Percentiles rank a stretch among this genome's conserved stretches.
Evolutionary conservation across 192 early-diverging fungal species (phyloP).

Genomic region (Backusella sp.): DNA sequence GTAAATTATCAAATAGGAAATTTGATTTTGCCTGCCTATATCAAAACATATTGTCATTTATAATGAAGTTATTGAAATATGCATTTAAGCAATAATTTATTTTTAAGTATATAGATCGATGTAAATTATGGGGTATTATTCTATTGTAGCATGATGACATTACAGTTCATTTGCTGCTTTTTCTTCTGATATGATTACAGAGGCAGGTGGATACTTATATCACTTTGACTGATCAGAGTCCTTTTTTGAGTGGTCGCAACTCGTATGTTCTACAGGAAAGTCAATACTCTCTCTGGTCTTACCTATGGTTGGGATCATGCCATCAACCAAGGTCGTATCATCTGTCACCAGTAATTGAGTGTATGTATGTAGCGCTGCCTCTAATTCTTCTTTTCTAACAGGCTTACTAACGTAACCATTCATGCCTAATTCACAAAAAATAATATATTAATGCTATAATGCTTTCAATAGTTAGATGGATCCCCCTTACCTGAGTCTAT

Average conservation of each 20-base stretch:
- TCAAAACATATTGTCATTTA: neutral
- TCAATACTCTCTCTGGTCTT: neutral
- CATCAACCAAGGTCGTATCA: neutral
- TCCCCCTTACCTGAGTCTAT: constrained; percentile 14
- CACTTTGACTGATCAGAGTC: neutral
- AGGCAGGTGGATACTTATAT: neutral
- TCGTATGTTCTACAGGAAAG: neutral
- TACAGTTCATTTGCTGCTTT: neutral
- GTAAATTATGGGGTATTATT: neutral
- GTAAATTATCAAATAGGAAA: no score
- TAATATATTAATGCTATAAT: neutral
- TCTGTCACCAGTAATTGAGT: neutral
- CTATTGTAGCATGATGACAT: neutral
- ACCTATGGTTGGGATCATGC: neutral
- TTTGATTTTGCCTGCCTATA: no score
- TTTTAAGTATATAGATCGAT: neutral
- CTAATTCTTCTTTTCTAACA: constrained; percentile 47
- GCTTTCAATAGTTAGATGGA: neutral
- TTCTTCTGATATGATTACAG: neutral
- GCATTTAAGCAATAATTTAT: neutral
- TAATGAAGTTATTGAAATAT: neutral
- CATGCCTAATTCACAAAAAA: constrained; percentile 29
- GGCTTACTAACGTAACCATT: constrained; percentile 54
- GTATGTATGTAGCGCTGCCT: constrained; percentile 13
- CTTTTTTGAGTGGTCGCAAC: neutral